Evolutionary conservation across 495 filamentous ascomycete species (phyloP).

Genomic region (Filosporella fistucella): DNA sequence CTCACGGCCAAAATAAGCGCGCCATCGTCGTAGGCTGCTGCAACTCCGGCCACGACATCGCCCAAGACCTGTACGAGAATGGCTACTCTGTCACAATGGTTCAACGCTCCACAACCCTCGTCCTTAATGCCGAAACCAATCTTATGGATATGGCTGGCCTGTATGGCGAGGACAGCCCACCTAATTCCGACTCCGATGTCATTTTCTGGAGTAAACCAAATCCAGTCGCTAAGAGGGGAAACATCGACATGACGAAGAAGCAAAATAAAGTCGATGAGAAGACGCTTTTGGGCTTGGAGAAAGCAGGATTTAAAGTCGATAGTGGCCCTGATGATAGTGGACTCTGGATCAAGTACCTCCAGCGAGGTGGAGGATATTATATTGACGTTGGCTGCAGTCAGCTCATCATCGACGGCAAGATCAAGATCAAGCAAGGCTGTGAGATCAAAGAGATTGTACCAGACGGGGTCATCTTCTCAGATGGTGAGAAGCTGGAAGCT

Average conservation of each 20-base stretch:
- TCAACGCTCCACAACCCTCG: constrained; percentile 70
- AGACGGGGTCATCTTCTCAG: constrained; percentile 52
- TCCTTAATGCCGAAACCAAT: constrained; percentile 55
- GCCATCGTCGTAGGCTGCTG: constrained; percentile 75
- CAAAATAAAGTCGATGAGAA: constrained; percentile 43
- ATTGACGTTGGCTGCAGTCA: constrained; percentile 74
- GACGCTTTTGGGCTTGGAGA: constrained; percentile 45
- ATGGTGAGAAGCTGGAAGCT: constrained; percentile 63
- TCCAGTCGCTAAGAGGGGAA: constrained; percentile 43
- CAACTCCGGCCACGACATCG: constrained; percentile 80
- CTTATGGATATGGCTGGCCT: constrained; percentile 28
- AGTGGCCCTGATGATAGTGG: constrained; percentile 60
- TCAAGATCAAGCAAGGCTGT: constrained; percentile 69
- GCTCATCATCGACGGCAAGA: constrained; percentile 71
- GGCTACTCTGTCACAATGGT: constrained; percentile 83
- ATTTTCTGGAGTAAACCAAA: constrained; percentile 44
- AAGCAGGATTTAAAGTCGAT: constrained; percentile 61
- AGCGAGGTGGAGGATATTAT: constrained; percentile 75
- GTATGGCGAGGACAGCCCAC: constrained; percentile 59
- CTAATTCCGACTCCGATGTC: constrained; percentile 61
- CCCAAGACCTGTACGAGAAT: constrained; percentile 75
- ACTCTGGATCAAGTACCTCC: constrained; percentile 69
- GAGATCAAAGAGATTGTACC: constrained; percentile 58
- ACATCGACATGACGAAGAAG: constrained; percentile 39
- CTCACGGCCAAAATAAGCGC: constrained; percentile 48